Percentiles rank a stretch among this genome's conserved stretches.
These are phyloP conservation scores for Tricladium varicosporioides DNA, from an alignment of 2,329 filamentous ascomycete species.

Conservation along the genomic window DNA sequence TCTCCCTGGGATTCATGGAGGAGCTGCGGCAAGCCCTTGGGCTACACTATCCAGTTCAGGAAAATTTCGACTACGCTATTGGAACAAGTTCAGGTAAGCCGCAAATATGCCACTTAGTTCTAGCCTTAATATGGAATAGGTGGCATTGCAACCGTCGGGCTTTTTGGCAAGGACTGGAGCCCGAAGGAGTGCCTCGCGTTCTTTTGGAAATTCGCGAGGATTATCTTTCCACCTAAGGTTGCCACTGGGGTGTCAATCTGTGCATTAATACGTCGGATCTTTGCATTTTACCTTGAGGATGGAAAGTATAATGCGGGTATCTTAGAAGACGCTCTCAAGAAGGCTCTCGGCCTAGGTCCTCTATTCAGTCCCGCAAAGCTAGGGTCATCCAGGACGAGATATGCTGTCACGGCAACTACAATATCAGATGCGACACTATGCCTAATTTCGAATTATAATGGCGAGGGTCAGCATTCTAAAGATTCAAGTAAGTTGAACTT, in stretches of 20 bases:
- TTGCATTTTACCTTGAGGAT: conserved; percentile 18
- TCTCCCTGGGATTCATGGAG: conserved; percentile 26
- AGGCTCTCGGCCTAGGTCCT: conserved; percentile 12
- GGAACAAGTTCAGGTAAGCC: conserved; percentile 29
- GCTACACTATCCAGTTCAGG: conserved; percentile 21
- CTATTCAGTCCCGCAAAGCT: conserved; percentile 10
- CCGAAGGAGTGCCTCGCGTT: conserved; percentile 15
- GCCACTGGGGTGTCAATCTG: conserved; percentile 6
- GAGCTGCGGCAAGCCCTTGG: conserved; percentile 22
- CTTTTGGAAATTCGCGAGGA: conserved; percentile 18
- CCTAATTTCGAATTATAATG: conserved; percentile 28
- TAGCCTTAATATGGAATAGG: conserved; percentile 16
- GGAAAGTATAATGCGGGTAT: conserved; percentile 18
- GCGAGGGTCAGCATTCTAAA: conserved; percentile 14
- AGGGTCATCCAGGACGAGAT: conserved; percentile 20
- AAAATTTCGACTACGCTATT: conserved; percentile 27
- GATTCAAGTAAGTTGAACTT: conserved; percentile 16
- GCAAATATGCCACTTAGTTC: not conserved
- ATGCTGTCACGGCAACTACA: conserved; percentile 24
- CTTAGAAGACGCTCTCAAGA: conserved; percentile 20
- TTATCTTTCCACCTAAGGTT: conserved; percentile 15
- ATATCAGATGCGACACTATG: conserved; percentile 22
- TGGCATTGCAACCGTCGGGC: conserved; percentile 13
- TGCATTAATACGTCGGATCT: conserved; percentile 12
- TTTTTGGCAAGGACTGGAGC: conserved; percentile 20